Conservation (phyloP, 2,329 filamentous ascomycete genomes). For the Thielaviopsis punctulata region DNA sequence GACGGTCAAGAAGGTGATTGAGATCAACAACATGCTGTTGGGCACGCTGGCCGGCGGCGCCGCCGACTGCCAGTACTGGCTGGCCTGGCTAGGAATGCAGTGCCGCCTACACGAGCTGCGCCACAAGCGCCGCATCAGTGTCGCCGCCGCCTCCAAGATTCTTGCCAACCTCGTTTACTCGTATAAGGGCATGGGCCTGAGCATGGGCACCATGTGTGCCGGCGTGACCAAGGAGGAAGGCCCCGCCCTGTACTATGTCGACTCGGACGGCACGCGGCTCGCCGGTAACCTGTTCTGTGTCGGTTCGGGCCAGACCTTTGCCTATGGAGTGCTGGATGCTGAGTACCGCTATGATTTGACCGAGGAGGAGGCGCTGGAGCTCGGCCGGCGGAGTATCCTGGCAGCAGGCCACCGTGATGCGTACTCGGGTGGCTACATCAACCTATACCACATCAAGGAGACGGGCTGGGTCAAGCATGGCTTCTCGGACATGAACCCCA, state of each 20-base stretch:
- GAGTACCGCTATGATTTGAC: slow-evolving; percentile 83
- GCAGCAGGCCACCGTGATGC: slow-evolving; percentile 94
- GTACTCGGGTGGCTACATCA: slow-evolving; percentile 98
- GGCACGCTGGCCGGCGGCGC: slow-evolving; percentile 98
- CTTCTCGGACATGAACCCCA: slow-evolving; percentile 94
- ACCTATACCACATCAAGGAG: slow-evolving; percentile 98
- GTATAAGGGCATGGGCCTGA: slow-evolving; percentile 97
- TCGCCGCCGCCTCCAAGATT: slow-evolving; percentile 94
- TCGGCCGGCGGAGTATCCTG: slow-evolving; percentile 81
- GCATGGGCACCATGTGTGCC: slow-evolving; percentile 99
- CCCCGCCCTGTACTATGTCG: slow-evolving; percentile 96
- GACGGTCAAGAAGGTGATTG: slow-evolving; percentile 99
- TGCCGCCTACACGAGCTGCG: slow-evolving; percentile 97
- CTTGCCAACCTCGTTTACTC: slow-evolving; percentile 95
- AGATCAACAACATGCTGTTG: slow-evolving; percentile 86
- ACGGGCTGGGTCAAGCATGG: slow-evolving; percentile 98
- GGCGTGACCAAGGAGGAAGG: slow-evolving; percentile 92
- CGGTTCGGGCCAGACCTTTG: slow-evolving; percentile 94
- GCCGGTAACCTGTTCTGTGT: slow-evolving; percentile 96
- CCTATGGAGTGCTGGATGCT: slow-evolving; percentile 92
- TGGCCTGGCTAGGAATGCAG: slow-evolving; percentile 96
- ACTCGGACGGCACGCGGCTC: slow-evolving; percentile 84
- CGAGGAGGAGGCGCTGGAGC: slow-evolving; percentile 74
- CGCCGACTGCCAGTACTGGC: slow-evolving; percentile 99
- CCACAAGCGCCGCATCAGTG: slow-evolving; percentile 96